Base-by-base conservation (phyloP, 2,329 filamentous ascomycete species). In the Ceratocystis colombiana region DNA sequence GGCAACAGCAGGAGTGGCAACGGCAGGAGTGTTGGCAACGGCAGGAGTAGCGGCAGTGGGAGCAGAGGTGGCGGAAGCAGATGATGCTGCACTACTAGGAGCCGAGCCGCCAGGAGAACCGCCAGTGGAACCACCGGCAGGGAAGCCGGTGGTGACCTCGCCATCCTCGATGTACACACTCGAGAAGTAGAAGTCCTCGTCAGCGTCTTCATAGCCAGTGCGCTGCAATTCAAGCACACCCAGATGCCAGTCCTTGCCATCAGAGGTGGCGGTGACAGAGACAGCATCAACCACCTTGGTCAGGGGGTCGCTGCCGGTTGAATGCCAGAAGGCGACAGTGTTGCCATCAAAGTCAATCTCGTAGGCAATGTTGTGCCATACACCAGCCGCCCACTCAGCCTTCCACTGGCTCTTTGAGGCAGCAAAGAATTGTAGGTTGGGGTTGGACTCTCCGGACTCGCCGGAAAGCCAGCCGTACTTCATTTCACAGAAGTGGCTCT, bases 321-420 rank as follows among this genome's bases (percentile, higher is more conserved):
- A 88, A 74, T 89, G 85, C 82, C 85, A 89, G 75, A 89, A 84
- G 12, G 81, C 82, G 37, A 90, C 85, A 4, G 79, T 83, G 70
- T 80, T 77, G 48, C 77, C 80, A 17, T 74, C 75, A 71, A 90
- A 90, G 76, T 90, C 68, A 68, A 89, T 88, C 73, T 85, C 86
- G 71, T 89, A 89, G 61, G 86, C 87, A 71, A 89, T 79, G 73
- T 90, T 90, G 74, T 90, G 87, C 87, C 87, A 90, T 10, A 85
- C 82, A 50, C 80, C 83, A 1, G 86, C 78, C 64, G 78, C 78
- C 73, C 87, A 85, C 68, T 82, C 77, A 0, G 79, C 79, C 71
- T 80, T 82, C 86, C 86, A 90, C 70, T 88, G 77, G 62, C 79
- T 81, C 70, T 79, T 76, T 17, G 84, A 80, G 68, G 79, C 78